Conservation (phyloP, 345 rosid species). For the Gossypium arboreum region DNA sequence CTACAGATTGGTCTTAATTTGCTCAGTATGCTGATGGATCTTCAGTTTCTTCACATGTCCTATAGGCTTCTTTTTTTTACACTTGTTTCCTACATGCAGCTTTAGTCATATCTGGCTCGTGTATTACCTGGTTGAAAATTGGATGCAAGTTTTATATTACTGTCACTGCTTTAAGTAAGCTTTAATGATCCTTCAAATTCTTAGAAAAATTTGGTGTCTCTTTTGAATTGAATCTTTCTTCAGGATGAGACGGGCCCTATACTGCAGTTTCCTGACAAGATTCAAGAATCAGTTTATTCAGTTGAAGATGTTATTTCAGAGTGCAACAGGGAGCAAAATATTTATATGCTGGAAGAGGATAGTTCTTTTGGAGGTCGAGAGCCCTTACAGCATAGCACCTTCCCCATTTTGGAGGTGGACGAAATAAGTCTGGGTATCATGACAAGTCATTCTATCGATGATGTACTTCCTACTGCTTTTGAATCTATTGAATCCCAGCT, state of each 20-base stretch:
- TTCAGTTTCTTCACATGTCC: neutral
- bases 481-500: constrained; percentile 31
- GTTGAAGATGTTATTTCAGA: constrained; percentile 47
- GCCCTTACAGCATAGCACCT: constrained; percentile 30
- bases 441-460: constrained; percentile 36
- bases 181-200: neutral
- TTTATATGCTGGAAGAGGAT: constrained; percentile 39
- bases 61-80: neutral
- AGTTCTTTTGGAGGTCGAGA: constrained; percentile 30
- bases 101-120: neutral
- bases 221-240: constrained; percentile 11
- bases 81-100: neutral
- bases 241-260: constrained; percentile 45
- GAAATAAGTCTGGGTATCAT: constrained; percentile 43
- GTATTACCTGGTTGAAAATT: neutral
- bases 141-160: neutral
- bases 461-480: constrained; percentile 46
- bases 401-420: constrained; percentile 72
- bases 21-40: neutral
- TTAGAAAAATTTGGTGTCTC: constrained; percentile 11
- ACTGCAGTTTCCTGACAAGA: constrained; percentile 28
- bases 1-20: neutral
- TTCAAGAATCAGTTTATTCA: constrained; percentile 47
- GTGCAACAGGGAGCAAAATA: constrained; percentile 34
- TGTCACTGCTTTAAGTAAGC: neutral